Conservation (phyloP, 2,329 filamentous ascomycete species). For the Colletotrichum somersetense region DNA sequence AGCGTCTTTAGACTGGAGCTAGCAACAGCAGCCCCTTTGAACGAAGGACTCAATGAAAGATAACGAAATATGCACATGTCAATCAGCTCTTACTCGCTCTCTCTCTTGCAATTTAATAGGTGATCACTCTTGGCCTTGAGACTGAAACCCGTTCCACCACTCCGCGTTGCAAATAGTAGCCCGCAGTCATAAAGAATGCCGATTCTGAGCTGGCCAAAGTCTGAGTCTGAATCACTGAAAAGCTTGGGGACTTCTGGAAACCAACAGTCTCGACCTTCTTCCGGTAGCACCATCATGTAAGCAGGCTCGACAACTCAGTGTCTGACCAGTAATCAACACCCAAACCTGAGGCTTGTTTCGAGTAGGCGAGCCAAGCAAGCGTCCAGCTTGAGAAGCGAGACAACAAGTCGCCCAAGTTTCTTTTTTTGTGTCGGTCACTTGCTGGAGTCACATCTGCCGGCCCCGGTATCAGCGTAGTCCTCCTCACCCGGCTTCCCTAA, state of each 20-base stretch:
- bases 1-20: no score
- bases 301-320: not conserved
- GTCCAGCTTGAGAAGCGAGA: not conserved
- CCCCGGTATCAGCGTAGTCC: no score
- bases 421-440: not conserved
- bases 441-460: no score
- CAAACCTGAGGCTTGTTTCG: not conserved
- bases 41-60: not conserved
- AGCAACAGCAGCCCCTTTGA: not conserved
- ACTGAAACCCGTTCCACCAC: not conserved
- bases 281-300: not conserved
- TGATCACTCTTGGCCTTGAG: not conserved
- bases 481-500: no score
- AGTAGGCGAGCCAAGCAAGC: not conserved
- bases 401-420: not conserved
- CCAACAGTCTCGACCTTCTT: not conserved
- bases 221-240: not conserved
- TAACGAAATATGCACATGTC: not conserved
- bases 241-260: accelerated
- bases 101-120: accelerated
- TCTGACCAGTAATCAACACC: not conserved
- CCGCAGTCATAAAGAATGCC: not conserved
- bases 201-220: not conserved
- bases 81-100: not conserved
- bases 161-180: not conserved